phyloP scores from a whole-genome alignment of 495 filamentous ascomycete species.

The Aspergillus haitiensis region DNA sequence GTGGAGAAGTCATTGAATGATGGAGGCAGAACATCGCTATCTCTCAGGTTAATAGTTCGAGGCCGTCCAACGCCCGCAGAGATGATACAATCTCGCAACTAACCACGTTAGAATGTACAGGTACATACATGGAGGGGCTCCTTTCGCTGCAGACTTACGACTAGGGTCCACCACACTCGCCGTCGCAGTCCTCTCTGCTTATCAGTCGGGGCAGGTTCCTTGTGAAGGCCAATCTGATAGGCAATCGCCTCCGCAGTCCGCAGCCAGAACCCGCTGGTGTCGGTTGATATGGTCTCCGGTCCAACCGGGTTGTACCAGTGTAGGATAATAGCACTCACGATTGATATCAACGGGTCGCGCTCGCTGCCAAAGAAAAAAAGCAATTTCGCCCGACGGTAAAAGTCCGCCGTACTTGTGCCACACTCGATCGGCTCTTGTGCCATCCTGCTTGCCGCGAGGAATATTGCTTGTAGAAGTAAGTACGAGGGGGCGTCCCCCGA shows the following conservation, averaged over 20 bases:
- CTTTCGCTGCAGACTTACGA: neutral
- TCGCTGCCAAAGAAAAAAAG: conserved; percentile 10
- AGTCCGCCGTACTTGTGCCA: neutral
- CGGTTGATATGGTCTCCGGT: neutral
- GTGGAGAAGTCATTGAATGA: conserved; percentile 7
- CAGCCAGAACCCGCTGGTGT: conserved; percentile 10
- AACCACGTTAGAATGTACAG: neutral
- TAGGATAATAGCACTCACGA: neutral
- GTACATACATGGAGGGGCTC: neutral
- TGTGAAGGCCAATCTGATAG: conserved; percentile 8
- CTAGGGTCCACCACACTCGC: conserved; percentile 10
- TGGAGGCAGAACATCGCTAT: neutral
- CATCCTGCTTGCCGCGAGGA: neutral
- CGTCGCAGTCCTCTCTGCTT: neutral
- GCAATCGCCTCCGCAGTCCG: conserved; percentile 11
- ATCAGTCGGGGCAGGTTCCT: conserved; percentile 1
- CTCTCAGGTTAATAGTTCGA: neutral
- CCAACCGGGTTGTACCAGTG: conserved; percentile 11
- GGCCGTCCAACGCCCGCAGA: conserved; percentile 3
- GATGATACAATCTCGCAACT: conserved; percentile 4
- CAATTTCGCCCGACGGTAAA: conserved; percentile 10
- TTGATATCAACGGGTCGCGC: conserved; percentile 5
- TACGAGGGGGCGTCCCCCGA: neutral
- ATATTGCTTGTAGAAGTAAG: conserved; percentile 2
- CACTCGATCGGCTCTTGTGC: neutral